These are phyloP conservation scores for Syncephalastrum sp. DNA, from an alignment of 371 early-diverging fungal genomes.

Conservation along the genomic window DNA sequence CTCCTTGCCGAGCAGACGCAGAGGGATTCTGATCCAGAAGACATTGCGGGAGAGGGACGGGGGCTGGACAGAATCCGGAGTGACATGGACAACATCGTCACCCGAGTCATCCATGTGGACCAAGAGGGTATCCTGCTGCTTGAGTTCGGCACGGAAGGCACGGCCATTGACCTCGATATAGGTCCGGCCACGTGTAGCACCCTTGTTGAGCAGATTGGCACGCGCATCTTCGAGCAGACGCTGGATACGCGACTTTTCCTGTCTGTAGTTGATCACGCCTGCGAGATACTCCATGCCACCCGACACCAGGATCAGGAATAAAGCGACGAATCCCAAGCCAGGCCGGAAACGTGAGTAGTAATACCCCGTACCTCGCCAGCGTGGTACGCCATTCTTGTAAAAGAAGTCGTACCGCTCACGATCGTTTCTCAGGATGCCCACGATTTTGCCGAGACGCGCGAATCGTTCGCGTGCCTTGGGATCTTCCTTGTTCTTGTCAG, in stretches of 20 bases:
- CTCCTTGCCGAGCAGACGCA: constrained; percentile 16
- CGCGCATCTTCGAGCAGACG: constrained; percentile 43
- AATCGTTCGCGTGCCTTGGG: constrained; percentile 59
- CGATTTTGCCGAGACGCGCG: constrained; percentile 67
- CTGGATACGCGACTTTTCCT: constrained; percentile 59
- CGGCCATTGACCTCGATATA: constrained; percentile 35
- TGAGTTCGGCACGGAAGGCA: constrained; percentile 44
- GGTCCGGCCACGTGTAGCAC: constrained; percentile 42
- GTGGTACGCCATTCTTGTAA: constrained; percentile 86
- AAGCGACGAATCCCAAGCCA: constrained; percentile 64
- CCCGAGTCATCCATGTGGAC: constrained; percentile 36
- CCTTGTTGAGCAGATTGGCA: constrained; percentile 26
- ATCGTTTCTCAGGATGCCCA: constrained; percentile 65
- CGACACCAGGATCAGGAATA: constrained; percentile 53
- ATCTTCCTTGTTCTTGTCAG: constrained; percentile 72
- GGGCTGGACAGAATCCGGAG: constrained; percentile 31
- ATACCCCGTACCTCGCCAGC: constrained; percentile 86
- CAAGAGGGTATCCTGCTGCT: constrained; percentile 34
- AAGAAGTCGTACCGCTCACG: constrained; percentile 84
- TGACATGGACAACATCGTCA: constrained; percentile 34
- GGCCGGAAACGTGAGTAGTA: constrained; percentile 78
- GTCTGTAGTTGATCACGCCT: constrained; percentile 59
- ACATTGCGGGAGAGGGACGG: constrained; percentile 23
- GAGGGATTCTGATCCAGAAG: constrained; percentile 32
- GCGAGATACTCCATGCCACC: constrained; percentile 70